Conservation (phyloP, 371 early-diverging fungal genomes). For the Mortierella sp. region DNA sequence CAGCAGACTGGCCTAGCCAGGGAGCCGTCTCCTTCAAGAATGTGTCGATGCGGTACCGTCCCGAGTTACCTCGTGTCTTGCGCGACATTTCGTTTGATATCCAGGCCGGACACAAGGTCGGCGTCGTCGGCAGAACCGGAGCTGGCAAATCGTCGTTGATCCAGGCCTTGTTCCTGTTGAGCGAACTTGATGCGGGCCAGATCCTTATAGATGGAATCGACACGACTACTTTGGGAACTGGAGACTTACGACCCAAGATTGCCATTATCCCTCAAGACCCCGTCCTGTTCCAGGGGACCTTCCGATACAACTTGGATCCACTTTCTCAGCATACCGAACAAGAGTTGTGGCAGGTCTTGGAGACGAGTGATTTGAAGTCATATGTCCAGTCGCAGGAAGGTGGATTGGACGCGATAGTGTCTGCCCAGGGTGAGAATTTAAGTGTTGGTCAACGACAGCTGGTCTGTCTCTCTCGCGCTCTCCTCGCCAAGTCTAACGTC, state of each 20-base stretch:
- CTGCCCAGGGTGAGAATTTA: constrained; percentile 68
- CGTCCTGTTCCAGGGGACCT: constrained; percentile 83
- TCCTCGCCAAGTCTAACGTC: constrained; percentile 62
- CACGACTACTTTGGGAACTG: constrained; percentile 82
- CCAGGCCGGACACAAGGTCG: constrained; percentile 84
- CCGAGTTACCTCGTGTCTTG: constrained; percentile 61
- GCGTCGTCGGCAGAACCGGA: constrained; percentile 94
- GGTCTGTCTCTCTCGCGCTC: constrained; percentile 72
- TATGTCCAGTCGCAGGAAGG: constrained; percentile 61
- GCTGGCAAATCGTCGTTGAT: constrained; percentile 94
- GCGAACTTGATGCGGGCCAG: constrained; percentile 86
- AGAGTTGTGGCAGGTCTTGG: constrained; percentile 71
- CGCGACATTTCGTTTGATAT: constrained; percentile 77
- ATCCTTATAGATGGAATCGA: constrained; percentile 84
- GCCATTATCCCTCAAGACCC: constrained; percentile 98
- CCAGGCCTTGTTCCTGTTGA: constrained; percentile 90
- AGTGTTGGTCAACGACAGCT: constrained; percentile 78
- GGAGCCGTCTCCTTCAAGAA: constrained; percentile 72
- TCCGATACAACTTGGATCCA: constrained; percentile 80
- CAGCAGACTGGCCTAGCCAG: constrained; percentile 63
- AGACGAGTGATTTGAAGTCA: constrained; percentile 65
- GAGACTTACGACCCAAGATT: constrained; percentile 82
- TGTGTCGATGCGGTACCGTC: constrained; percentile 73
- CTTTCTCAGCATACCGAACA: constrained; percentile 69
- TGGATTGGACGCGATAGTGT: constrained; percentile 59